Conservation (phyloP, 2,329 filamentous ascomycete genomes). For the Neofusicoccum sp. region DNA sequence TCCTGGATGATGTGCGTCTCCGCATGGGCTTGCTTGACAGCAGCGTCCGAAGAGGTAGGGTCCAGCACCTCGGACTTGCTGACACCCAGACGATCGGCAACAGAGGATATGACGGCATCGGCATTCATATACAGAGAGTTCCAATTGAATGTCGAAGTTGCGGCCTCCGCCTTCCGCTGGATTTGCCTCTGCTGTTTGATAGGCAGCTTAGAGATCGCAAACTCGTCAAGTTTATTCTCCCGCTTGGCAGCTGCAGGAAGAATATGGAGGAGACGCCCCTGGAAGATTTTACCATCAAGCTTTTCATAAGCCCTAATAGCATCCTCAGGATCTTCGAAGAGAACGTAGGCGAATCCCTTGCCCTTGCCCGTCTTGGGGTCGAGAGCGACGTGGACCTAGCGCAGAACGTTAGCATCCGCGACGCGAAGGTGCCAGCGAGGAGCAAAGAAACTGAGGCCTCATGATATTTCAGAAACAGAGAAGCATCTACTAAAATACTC, state of each 20-base stretch:
- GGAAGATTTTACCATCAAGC: conserved; percentile 82
- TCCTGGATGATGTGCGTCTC: conserved; percentile 97
- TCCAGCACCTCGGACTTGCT: conserved; percentile 90
- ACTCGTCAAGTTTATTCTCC: conserved; percentile 80
- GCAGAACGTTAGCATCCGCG: conserved; percentile 20
- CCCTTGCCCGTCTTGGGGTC: conserved; percentile 67
- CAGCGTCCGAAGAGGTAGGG: conserved; percentile 91
- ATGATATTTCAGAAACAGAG: conserved; percentile 68
- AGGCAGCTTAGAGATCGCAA: conserved; percentile 83
- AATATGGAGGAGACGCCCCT: conserved; percentile 88
- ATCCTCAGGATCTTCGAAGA: conserved; percentile 68
- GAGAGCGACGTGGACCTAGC: conserved; percentile 82
- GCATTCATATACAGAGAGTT: conserved; percentile 99
- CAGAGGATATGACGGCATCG: conserved; percentile 87
- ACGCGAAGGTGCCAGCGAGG: conserved; percentile 14
- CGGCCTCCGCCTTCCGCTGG: conserved; percentile 76
- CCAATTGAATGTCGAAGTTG: conserved; percentile 85
- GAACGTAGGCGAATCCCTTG: conserved; percentile 89
- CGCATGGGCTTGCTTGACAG: conserved; percentile 93
- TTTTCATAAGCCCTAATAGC: conserved; percentile 77
- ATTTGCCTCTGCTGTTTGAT: conserved; percentile 93
- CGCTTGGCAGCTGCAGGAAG: conserved; percentile 81
- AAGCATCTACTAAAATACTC: conserved; percentile 99
- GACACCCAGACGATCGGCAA: conserved; percentile 81
- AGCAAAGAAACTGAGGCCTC: neutral